These are phyloP conservation scores for Phialocephala subalpina DNA, from an alignment of 2,329 filamentous ascomycete genomes.

Conservation along the genomic window DNA sequence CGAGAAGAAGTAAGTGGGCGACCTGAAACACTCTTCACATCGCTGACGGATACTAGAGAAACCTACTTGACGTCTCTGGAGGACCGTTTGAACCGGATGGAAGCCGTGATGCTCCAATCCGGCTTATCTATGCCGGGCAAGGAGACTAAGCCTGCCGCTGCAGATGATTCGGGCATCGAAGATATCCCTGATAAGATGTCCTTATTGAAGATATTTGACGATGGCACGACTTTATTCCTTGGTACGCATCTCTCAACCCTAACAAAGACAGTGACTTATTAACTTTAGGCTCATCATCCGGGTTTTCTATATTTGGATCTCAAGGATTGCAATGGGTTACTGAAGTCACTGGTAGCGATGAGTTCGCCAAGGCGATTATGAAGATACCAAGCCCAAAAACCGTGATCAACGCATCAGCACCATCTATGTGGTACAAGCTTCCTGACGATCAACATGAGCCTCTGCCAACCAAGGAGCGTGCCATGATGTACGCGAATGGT, in stretches of 20 bases:
- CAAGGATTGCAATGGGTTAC: not conserved
- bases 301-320: constrained; percentile 4
- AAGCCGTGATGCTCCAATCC: constrained; percentile 1
- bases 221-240: not conserved
- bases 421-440: not conserved
- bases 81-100: constrained; percentile 6
- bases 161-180: not conserved
- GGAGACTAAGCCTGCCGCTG: not conserved
- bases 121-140: not conserved
- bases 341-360: constrained; percentile 1
- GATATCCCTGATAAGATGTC: constrained; percentile 11
- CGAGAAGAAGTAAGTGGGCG: not conserved
- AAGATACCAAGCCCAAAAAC: not conserved
- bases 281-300: not conserved
- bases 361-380: not conserved
- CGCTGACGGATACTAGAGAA: not conserved
- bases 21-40: not conserved
- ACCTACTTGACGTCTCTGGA: constrained; percentile 7
- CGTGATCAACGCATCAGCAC: not conserved
- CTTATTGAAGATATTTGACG: constrained; percentile 1
- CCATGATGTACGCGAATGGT: not conserved
- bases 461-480: not conserved
- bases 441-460: constrained; percentile 3
- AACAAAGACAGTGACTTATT: not conserved
- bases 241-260: not conserved